phyloP scores from a whole-genome alignment of 2,329 filamentous ascomycete species.

The Grosmannia clavigera region DNA sequence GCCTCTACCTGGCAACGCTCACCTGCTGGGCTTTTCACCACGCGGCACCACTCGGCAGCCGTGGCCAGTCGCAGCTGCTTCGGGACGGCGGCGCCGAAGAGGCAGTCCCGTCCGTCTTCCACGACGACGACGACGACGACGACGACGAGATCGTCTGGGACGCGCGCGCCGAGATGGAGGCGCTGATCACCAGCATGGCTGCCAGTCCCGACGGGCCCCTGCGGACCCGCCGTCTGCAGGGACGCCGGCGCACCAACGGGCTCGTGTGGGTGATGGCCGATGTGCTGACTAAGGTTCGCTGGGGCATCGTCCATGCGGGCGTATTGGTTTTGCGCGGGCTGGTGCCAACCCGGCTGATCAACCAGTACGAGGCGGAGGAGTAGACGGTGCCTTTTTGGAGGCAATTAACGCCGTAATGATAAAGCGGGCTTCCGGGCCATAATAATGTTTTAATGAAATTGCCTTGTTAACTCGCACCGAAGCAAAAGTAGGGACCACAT shows the following conservation, averaged over 20 bases:
- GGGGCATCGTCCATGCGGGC: slow-evolving; percentile 11
- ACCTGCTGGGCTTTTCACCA: slow-evolving; percentile 11
- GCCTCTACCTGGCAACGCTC: slow-evolving; percentile 10
- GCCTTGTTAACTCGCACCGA: too few species aligned
- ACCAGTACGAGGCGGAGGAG: slow-evolving; percentile 8
- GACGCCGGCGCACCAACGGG: neutral
- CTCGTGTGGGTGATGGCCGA: slow-evolving; percentile 12
- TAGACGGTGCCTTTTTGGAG: neutral
- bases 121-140: neutral
- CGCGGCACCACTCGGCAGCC: neutral
- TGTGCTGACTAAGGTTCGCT: slow-evolving; percentile 9
- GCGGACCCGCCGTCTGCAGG: neutral
- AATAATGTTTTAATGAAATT: too few species aligned
- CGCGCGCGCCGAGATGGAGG: slow-evolving; percentile 6
- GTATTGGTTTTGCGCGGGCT: slow-evolving; percentile 9
- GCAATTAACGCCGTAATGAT: too few species aligned
- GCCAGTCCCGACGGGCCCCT: neutral
- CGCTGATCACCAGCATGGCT: slow-evolving; percentile 3
- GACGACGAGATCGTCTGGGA: slow-evolving; percentile 11
- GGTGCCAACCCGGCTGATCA: slow-evolving; percentile 9
- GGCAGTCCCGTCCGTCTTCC: neutral
- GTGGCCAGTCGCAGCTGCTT: neutral
- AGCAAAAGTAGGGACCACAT: too few species aligned
- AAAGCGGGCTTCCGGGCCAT: too few species aligned
- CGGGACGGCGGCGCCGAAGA: neutral